A percentile compares a stretch with the other conserved stretches of the same genome.
These are phyloP conservation scores for Chaetothyriales sp. DNA, from an alignment of 2,329 filamentous ascomycete genomes.

Conservation along the genomic window DNA sequence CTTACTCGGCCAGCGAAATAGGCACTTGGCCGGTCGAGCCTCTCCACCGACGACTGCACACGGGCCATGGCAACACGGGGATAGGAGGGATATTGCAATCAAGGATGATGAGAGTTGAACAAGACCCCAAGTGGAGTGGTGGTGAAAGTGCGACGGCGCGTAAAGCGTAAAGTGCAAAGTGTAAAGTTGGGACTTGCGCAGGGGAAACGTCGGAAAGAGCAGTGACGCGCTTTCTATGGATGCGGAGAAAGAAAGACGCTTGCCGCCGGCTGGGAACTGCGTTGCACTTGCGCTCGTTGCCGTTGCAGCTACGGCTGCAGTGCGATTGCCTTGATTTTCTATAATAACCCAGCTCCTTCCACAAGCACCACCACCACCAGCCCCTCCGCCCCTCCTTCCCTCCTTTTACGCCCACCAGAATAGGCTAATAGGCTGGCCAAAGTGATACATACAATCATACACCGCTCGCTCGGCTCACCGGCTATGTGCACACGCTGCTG, in stretches of 20 bases:
- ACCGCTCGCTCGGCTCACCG: too few relatives aligned
- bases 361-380: neutral
- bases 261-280: neutral
- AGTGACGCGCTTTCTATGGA: neutral
- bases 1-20: slow-evolving; percentile 76
- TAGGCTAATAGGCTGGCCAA: neutral
- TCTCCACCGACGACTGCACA: slow-evolving; percentile 58
- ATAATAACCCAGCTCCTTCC: neutral
- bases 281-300: neutral
- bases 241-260: neutral
- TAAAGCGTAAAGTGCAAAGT: slow-evolving; percentile 1
- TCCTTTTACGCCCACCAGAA: too few relatives aligned
- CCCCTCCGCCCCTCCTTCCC: neutral
- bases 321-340: neutral
- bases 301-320: slow-evolving; percentile 2
- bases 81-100: neutral
- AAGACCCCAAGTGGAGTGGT: neutral
- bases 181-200: neutral
- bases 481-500: neutral
- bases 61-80: neutral
- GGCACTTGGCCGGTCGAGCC: slow-evolving; percentile 85
- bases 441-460: neutral
- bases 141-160: slow-evolving; percentile 2
- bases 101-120: neutral
- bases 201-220: neutral